These are phyloP conservation scores for Gossypium gossypioides DNA, from an alignment of 441 rosid species.

Conservation along the genomic window DNA sequence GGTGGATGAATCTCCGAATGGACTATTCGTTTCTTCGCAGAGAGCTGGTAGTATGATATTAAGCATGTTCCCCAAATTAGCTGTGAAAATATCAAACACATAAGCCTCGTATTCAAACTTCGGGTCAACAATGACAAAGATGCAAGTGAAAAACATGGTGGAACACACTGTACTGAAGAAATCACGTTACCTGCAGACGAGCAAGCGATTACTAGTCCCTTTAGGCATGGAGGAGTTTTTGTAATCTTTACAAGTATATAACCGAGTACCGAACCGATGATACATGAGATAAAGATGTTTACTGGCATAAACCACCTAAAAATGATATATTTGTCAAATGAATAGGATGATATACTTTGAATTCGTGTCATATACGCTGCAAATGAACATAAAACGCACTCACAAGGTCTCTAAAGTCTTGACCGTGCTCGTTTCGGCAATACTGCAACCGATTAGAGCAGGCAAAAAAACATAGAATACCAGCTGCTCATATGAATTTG, in stretches of 20 bases:
- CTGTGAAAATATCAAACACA: constrained; percentile 14
- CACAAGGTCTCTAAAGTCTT: constrained; percentile 24
- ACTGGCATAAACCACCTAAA: constrained; percentile 42
- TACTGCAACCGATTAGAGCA: constrained; percentile 37
- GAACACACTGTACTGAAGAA: not conserved
- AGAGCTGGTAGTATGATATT: constrained; percentile 32
- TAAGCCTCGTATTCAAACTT: not conserved
- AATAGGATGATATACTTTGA: not conserved
- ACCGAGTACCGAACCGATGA: constrained; percentile 27
- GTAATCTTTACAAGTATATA: constrained; percentile 30
- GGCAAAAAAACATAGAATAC: constrained; percentile 52
- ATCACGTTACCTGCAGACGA: constrained; percentile 27
- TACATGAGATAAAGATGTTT: constrained; percentile 27
- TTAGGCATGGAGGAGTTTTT: constrained; percentile 26
- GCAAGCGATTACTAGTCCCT: constrained; percentile 31
- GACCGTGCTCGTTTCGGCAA: constrained; percentile 39
- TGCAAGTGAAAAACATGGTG: not conserved
- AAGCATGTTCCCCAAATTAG: constrained; percentile 33
- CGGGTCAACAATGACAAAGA: not conserved
- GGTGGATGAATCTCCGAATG: constrained; percentile 28
- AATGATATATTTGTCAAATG: not conserved
- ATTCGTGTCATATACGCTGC: not conserved
- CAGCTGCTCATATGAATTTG: constrained; percentile 21
- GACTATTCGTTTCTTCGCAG: constrained; percentile 28
- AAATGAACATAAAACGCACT: constrained; percentile 1